phyloP scores from a whole-genome alignment of 2,329 filamentous ascomycete genomes.

The Fusarium neocosmosporiellum region DNA sequence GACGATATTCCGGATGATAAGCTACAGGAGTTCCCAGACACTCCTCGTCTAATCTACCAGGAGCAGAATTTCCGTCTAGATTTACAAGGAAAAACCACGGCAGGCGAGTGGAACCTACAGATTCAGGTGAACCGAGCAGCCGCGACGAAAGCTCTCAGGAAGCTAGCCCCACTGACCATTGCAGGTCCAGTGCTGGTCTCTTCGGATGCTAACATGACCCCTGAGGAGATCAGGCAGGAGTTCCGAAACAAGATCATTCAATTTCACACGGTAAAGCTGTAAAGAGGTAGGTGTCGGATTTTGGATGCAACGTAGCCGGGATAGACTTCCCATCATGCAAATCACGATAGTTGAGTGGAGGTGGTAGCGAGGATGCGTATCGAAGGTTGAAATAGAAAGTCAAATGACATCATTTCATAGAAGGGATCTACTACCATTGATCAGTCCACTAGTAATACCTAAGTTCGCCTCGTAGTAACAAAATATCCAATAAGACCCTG shows the following conservation, averaged over 20 bases:
- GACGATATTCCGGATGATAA: not conserved
- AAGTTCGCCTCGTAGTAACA: too few species aligned
- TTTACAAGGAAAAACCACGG: not conserved
- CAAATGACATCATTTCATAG: too few species aligned
- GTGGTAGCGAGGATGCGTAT: too few species aligned
- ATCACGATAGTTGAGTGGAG: too few species aligned
- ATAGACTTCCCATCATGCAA: not conserved
- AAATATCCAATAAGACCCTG: too few species aligned
- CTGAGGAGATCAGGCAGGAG: not conserved
- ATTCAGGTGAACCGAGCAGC: not conserved
- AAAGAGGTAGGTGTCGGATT: not conserved
- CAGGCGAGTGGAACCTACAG: not conserved
- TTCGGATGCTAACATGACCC: not conserved
- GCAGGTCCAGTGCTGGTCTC: not conserved
- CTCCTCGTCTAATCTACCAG: not conserved
- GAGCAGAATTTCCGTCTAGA: not conserved
- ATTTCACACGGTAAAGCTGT: not conserved
- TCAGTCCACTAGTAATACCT: too few species aligned
- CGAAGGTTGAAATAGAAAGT: too few species aligned
- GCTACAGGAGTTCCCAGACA: not conserved
- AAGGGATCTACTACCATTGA: too few species aligned
- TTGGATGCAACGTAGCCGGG: not conserved
- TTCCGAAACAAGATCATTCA: not conserved
- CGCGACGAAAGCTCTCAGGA: not conserved
- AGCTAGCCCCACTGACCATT: not conserved